Evolutionary conservation across 2,329 filamentous ascomycete species (phyloP).

Genomic region (Penicillium sp.): DNA sequence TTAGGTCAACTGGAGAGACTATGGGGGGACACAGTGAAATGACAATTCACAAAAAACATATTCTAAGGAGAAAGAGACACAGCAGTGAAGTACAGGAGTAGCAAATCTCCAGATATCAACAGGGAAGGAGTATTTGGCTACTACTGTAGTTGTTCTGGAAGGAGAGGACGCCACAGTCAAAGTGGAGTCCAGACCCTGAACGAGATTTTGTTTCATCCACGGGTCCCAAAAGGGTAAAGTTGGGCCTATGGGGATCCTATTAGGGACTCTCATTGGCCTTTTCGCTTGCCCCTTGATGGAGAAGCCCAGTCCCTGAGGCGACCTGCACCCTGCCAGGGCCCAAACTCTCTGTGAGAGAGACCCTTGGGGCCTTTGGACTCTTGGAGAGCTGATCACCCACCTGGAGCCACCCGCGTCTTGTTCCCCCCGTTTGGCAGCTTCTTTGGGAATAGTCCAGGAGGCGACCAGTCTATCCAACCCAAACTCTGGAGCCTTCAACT

Average conservation of each 20-base stretch:
- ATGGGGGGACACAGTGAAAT: neutral
- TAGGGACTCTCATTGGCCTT: neutral
- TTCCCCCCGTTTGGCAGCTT: conserved; percentile 6
- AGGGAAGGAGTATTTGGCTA: neutral
- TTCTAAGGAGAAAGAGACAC: neutral
- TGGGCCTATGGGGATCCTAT: neutral
- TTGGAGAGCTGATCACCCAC: neutral
- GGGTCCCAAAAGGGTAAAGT: conserved; percentile 17
- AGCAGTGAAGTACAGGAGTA: neutral
- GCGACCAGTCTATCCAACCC: conserved; percentile 13
- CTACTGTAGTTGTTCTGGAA: conserved; percentile 3
- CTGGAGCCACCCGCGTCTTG: conserved; percentile 6
- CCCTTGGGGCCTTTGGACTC: no score
- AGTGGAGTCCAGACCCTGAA: conserved; percentile 17
- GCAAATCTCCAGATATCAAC: neutral
- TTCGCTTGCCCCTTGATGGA: neutral
- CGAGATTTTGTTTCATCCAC: conserved; percentile 19
- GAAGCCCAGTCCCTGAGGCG: neutral
- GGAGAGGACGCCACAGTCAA: conserved; percentile 8
- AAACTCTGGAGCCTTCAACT: conserved; percentile 15
- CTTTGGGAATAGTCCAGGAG: conserved; percentile 17
- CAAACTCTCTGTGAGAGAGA: conserved; percentile 10
- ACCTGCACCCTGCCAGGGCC: conserved; percentile 19
- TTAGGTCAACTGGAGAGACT: neutral
- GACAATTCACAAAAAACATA: neutral